Evolutionary conservation across 257 asterid species (phyloP), one percentile per base, ranked within the genome.

Genomic region (Rauvolfia tetraphylla): DNA sequence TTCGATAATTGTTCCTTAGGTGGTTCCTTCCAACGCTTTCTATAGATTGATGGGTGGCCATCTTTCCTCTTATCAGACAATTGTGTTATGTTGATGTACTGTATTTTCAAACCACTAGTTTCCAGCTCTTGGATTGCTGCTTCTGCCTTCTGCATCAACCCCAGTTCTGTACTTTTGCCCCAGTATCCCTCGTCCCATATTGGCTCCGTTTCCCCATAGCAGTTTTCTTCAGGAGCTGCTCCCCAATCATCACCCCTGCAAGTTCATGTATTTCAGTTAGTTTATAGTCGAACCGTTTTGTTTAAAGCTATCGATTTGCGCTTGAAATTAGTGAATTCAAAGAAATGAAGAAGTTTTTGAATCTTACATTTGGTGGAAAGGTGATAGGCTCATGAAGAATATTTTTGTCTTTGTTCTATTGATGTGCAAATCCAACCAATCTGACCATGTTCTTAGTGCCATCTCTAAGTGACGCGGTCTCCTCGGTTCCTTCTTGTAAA

Each of bases 181-280:
- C 96, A 88, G 68, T 87, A 88, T 0, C 27, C 76, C 0, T 84
- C 76, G 75, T 91, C 88, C 31, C 82, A 67, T 54, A 89, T 90
- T 66, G 82, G 74, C 0, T 46, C 83, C 0, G 91, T 88, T 72
- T 91, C 81, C 27, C 90, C 88, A 86, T 89, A 88, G 82, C 97
- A 90, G 70, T 83, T 91, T 20, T 82, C 88, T 0, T 84, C 68
- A 23, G 82, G 41, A 25, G 79, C 77, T 1, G 89, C 92, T 75
- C 97, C 97, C 97, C 96, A 91, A 6, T 86, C 90, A 2, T 75
- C 68, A 72, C 91, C 80, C 85, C 95, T 90, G 80, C 3, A 71
- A 49, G 56, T 18, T 49, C 54, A 14, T 49, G 2, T 49, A n/a
- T 49, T 49, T 49, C 54, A 13, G 22, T 49, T 49, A 49, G 22